Conservation (phyloP, 176 grass and related monocot genomes). For the Avena eriantha region DNA sequence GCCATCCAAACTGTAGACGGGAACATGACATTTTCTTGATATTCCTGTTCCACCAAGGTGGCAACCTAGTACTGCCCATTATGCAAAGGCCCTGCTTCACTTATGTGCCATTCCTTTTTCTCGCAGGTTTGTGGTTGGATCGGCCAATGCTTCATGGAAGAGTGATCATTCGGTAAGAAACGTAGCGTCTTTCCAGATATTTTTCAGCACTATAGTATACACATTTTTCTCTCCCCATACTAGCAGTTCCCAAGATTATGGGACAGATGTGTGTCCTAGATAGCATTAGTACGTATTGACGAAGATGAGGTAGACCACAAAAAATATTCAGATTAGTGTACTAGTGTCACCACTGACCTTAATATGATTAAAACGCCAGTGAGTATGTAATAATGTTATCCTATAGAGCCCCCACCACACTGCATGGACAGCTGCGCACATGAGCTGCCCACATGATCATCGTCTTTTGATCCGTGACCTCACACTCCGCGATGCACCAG, state of each 20-base stretch:
- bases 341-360: neutral
- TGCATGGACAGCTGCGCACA: neutral
- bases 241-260: neutral
- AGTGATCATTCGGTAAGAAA: constrained; percentile 54
- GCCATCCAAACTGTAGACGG: neutral
- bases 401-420: neutral
- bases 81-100: neutral
- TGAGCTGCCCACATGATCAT: constrained; percentile 38
- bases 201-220: neutral
- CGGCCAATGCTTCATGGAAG: constrained; percentile 58
- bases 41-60: neutral
- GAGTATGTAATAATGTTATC: constrained; percentile 35
- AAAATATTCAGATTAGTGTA: neutral
- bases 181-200: neutral
- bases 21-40: neutral
- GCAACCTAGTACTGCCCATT: constrained; percentile 27
- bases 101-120: neutral
- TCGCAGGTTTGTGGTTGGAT: constrained; percentile 65
- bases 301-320: neutral
- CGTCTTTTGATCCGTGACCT: constrained; percentile 28
- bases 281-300: neutral
- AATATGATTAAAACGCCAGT: neutral
- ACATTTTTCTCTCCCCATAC: neutral
- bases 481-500: neutral
- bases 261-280: constrained; percentile 11